Evolutionary conservation across 2,329 filamentous ascomycete species (phyloP), one percentile per base, ranked within the genome.

Genomic region (Parascedosporium putredinis): DNA sequence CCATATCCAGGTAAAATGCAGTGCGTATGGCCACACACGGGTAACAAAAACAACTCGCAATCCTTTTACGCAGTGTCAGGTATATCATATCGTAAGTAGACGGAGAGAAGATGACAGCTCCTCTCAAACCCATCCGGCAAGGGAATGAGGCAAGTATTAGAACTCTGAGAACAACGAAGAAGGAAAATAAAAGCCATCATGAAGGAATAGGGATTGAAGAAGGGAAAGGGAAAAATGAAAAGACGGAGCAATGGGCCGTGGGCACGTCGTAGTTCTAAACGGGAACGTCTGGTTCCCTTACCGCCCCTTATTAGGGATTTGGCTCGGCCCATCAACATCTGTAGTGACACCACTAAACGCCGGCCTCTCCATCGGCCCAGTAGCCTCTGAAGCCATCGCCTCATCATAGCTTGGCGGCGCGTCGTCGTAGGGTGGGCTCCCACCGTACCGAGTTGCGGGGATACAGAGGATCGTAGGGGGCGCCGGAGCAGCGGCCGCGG

Each of bases 381-480:
- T 78, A 50, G 88, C 79, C 52, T 83, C 79, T 55, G 87, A 83
- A 5, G 88, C 89, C 67, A 96, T 83, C 10, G 88, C 89, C 65
- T 96, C 90, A 66, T 95, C 89, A 61, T 97, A 97, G 59, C 88
- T 95, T 6, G 90, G 90, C 16, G 91, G 90, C n/a, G 88, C 87
- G 50, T 93, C 88, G 27, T 88, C 83, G 55, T 78, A 72, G 0
- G 63, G 60, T 16, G 70, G 64, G 1, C 63, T 72, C 65, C 68
- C 9, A 62, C 58, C 7, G 66, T 62, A 31, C 74, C 72, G 18
- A 81, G 64, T 58, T 81, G 78, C 3, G 79, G 77, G 78, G 79
- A 53, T 81, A 81, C 6, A 78, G 61, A 3, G 78, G 71, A 56
- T 80, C 77, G 20, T 64, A 60, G 2, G 64, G 47, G 8, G 61